A percentile compares a stretch with the other conserved stretches of the same genome.
These are phyloP conservation scores for Phytophthora megakarya DNA, from an alignment of 352 stramenopile species.

Conservation along the genomic window DNA sequence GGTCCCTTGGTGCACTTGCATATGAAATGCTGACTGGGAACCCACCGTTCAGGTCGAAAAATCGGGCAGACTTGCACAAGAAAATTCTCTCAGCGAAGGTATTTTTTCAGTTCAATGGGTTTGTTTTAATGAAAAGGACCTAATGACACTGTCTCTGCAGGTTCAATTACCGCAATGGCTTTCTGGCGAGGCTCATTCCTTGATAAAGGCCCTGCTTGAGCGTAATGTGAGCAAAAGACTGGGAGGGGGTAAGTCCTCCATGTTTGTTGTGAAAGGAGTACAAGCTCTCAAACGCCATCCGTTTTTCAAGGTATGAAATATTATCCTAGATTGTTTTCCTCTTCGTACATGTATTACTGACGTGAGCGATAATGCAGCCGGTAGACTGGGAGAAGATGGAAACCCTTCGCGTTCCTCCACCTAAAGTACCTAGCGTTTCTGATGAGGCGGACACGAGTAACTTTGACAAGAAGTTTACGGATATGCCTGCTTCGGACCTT, in stretches of 20 bases:
- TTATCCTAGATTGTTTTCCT: background rate
- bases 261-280: constrained; percentile 98
- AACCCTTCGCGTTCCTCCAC: constrained; percentile 88
- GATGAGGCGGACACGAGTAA: constrained; percentile 92
- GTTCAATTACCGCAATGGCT: constrained; percentile 83
- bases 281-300: constrained; percentile 93
- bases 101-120: background rate
- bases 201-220: constrained; percentile 97
- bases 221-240: constrained; percentile 95
- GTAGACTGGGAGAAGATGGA: constrained; percentile 95
- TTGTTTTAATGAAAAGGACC: background rate
- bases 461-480: constrained; percentile 94
- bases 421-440: constrained; percentile 87
- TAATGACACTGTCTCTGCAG: constrained; percentile 22
- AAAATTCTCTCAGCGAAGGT: constrained; percentile 83
- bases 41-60: constrained; percentile 77
- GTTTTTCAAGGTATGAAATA: constrained; percentile 90
- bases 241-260: constrained; percentile 93
- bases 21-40: constrained; percentile 84
- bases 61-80: constrained; percentile 67
- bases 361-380: constrained; percentile 26
- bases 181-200: constrained; percentile 88
- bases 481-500: constrained; percentile 66
- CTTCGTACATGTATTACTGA: constrained; percentile 3
- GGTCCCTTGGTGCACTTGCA: constrained; percentile 79